Base-by-base conservation (phyloP, 805 yeast species). In the Sugiyamaella chiloensis region DNA sequence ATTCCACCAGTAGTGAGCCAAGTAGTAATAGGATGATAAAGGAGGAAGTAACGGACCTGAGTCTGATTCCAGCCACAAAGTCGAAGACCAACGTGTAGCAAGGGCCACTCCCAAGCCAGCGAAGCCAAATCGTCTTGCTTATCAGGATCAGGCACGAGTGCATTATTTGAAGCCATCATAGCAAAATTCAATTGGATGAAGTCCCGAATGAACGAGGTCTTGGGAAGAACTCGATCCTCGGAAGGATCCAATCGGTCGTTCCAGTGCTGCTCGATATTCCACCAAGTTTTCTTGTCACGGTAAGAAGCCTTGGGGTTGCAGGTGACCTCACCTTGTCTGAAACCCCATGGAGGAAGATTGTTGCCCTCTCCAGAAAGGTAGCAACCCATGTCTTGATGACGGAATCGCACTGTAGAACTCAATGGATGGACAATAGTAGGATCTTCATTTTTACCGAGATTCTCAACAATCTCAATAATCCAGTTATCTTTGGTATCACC, bases 321-420 rank as follows among this genome's bases (percentile, higher is more conserved):
- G 1, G 82, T 83, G 54, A 93, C 91, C 71, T 93, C 99, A 53
- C 96, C 96, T 73, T 93, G 99, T 64, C 88, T 80, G 78, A 91
- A 93, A 17, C 99, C 99, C 99, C 99, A 93, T 14, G 80, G 81
- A 16, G 99, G 99, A 62, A 90, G 81, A 20, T 79, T 64, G 55
- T 72, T 69, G 39, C 96, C 97, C 8, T 93, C 76, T 11, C 91
- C 86, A 55, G 90, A 86, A 61, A 93, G 71, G 65, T 89, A 90
- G 65, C 97, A 95, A 35, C 85, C 85, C 60, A 88, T 65, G 7
- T 65, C 78, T 54, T 73, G 73, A 65, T 83, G 83, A 60, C 73
- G 79, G 56, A 93, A 71, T 67, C 96, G 78, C 69, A 93, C 80
- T 19, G 88, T 81, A 1, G 96, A 76, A 30, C 96, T 80, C 53